Evolutionary conservation across 2,329 filamentous ascomycete species (phyloP).

Genomic region (Stagonosporopsis cucurbitacearum): DNA sequence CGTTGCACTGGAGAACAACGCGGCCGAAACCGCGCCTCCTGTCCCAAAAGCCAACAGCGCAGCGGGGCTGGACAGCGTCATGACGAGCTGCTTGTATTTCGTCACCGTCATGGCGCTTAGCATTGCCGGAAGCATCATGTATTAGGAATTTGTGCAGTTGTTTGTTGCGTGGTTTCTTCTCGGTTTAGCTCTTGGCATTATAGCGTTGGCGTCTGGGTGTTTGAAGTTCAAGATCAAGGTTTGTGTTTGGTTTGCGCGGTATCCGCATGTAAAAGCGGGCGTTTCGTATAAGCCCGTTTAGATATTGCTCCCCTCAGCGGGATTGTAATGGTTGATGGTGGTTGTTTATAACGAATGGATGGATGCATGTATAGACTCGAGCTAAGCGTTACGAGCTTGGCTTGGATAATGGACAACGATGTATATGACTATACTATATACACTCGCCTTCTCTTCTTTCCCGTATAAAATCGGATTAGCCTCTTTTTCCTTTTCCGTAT

Average conservation of each 20-base stretch:
- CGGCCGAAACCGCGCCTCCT: conserved; percentile 8
- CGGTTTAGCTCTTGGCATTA: conserved; percentile 1
- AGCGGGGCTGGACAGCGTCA: not conserved
- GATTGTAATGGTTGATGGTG: conserved; percentile 4
- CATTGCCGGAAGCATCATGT: not conserved
- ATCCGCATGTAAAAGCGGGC: not conserved
- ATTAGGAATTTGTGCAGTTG: conserved; percentile 1
- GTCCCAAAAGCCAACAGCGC: conserved; percentile 15
- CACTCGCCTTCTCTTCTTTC: not conserved
- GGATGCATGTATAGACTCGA: conserved; percentile 2
- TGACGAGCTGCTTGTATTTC: not conserved
- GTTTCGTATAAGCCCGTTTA: conserved; percentile 2
- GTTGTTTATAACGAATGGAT: too few relatives aligned
- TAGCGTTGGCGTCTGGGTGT: conserved; percentile 15
- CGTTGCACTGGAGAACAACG: conserved; percentile 18
- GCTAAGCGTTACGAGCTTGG: not conserved
- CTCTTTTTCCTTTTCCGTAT: too few relatives aligned
- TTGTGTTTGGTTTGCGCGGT: not conserved
- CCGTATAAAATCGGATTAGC: too few relatives aligned
- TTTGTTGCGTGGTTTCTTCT: not conserved
- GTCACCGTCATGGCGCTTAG: not conserved
- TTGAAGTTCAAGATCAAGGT: conserved; percentile 12
- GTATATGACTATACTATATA: not conserved
- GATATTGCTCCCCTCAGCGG: not conserved
- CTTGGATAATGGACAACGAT: conserved; percentile 10